These are phyloP conservation scores for Mortierella sp. DNA, from an alignment of 371 early-diverging fungal genomes.

Conservation along the genomic window DNA sequence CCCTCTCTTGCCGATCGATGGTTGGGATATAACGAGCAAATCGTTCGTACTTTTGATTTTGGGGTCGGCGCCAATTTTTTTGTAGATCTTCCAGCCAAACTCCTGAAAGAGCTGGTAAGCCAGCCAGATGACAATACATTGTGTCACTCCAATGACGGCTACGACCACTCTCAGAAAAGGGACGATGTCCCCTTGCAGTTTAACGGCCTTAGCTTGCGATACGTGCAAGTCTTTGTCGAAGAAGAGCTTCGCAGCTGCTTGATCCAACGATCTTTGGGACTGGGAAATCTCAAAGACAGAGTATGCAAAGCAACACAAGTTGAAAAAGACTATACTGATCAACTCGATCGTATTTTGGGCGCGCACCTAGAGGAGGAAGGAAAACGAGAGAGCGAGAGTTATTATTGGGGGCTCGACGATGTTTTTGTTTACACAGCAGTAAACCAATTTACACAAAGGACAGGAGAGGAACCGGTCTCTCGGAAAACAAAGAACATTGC, in stretches of 20 bases:
- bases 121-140: conserved; percentile 34
- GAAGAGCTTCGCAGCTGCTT: not conserved
- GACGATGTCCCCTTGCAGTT: conserved; percentile 7
- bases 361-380: conserved; percentile 64
- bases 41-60: conserved; percentile 76
- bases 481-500: too few relatives aligned
- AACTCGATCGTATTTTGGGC: conserved; percentile 90
- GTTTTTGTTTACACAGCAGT: too few relatives aligned
- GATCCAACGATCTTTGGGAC: conserved; percentile 49
- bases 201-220: conserved; percentile 14
- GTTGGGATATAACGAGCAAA: too few relatives aligned
- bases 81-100: conserved; percentile 96
- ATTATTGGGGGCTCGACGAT: too few relatives aligned
- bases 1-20: not conserved
- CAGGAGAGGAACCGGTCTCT: not conserved
- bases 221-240: conserved; percentile 12
- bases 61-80: conserved; percentile 93
- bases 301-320: conserved; percentile 81
- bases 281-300: conserved; percentile 69
- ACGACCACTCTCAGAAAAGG: conserved; percentile 36
- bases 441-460: not conserved
- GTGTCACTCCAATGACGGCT: conserved; percentile 39
- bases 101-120: conserved; percentile 75
- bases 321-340: conserved; percentile 84
- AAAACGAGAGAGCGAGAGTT: conserved; percentile 65